These are phyloP conservation scores for Aspergillus unguis DNA, from an alignment of 2,329 filamentous ascomycete species.

Conservation along the genomic window DNA sequence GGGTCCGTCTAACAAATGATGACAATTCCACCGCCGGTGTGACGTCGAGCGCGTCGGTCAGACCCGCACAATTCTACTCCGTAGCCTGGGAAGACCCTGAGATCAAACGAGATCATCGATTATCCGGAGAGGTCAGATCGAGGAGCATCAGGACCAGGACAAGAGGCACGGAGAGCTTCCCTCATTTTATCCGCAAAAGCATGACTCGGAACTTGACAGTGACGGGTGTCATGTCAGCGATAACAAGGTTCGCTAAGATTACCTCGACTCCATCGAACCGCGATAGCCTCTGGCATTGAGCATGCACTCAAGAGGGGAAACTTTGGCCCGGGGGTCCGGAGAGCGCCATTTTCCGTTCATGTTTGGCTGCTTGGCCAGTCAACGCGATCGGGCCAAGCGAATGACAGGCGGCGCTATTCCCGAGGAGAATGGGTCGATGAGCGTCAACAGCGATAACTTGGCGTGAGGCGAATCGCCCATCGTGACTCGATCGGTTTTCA, in stretches of 20 bases:
- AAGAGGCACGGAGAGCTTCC: neutral
- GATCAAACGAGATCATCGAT: neutral
- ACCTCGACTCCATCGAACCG: constrained; percentile 5
- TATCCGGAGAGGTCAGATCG: neutral
- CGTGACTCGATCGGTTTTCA: neutral
- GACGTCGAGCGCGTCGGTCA: constrained; percentile 8
- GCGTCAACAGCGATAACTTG: neutral
- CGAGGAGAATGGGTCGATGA: constrained; percentile 5
- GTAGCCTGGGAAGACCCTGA: neutral
- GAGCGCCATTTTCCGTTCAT: constrained; percentile 10
- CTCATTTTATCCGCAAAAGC: constrained; percentile 1
- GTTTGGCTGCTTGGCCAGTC: constrained; percentile 3
- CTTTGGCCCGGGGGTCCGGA: neutral
- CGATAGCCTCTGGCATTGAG: constrained; percentile 10
- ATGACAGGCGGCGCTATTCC: constrained; percentile 3
- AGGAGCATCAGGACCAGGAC: neutral
- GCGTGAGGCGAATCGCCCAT: neutral
- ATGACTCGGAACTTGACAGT: neutral
- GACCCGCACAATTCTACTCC: neutral
- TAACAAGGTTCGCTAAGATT: constrained; percentile 6
- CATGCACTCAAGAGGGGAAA: neutral
- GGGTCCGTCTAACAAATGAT: neutral
- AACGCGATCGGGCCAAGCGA: neutral
- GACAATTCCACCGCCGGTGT: constrained; percentile 11
- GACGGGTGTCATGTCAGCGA: constrained; percentile 3